These are phyloP conservation scores for Penium margaritaceum DNA, from an alignment of 139 green algal genomes.

Conservation along the genomic window DNA sequence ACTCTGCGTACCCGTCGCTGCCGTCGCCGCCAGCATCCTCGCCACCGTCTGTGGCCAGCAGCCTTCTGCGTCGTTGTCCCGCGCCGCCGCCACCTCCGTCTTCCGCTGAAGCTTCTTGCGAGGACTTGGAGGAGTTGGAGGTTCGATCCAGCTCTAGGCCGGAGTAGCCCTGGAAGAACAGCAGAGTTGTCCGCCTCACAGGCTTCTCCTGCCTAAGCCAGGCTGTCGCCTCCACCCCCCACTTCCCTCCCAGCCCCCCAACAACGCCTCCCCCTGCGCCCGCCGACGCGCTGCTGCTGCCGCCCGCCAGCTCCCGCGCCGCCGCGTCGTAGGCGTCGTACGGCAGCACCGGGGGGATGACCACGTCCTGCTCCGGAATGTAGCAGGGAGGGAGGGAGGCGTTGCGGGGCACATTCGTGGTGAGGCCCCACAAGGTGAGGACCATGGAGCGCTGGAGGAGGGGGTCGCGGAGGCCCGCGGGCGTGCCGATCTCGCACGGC, in stretches of 20 bases:
- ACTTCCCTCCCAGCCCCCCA: too few relatives aligned
- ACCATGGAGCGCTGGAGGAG: neutral
- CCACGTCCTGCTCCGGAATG: constrained; percentile 38
- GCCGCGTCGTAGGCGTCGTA: neutral
- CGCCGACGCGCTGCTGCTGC: too few relatives aligned
- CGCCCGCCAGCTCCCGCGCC: neutral
- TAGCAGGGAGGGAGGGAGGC: constrained; percentile 39
- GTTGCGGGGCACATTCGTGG: neutral
- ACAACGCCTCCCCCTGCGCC: too few relatives aligned
- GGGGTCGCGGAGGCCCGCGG: neutral
- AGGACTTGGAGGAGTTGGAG: neutral
- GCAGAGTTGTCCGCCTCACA: neutral
- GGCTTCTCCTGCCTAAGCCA: neutral
- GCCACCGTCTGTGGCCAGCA: neutral
- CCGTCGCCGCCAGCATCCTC: neutral
- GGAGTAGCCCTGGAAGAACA: constrained; percentile 2
- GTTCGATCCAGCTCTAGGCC: neutral
- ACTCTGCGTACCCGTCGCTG: too few relatives aligned
- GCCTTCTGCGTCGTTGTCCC: neutral
- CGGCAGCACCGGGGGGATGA: constrained; percentile 18
- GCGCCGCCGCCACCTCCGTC: constrained; percentile 23
- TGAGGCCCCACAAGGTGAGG: constrained; percentile 16
- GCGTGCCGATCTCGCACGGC: constrained; percentile 44
- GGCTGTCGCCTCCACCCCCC: too few relatives aligned
- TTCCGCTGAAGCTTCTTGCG: constrained; percentile 41